Evolutionary conservation across 345 rosid genomes (phyloP), one percentile per base, ranked within the genome.

Genomic region (Eucalyptus erythrocorys): DNA sequence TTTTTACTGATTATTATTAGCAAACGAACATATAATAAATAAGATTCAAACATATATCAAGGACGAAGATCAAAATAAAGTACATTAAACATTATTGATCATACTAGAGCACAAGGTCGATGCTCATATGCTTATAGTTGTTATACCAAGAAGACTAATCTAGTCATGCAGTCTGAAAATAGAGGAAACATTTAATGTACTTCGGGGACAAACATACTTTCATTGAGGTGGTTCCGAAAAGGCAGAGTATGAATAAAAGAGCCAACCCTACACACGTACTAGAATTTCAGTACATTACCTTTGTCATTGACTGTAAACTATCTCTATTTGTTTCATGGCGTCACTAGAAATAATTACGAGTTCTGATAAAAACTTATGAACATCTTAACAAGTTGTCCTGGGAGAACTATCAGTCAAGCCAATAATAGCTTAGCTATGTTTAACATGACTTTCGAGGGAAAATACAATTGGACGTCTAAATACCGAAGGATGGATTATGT

Each of bases 201-300:
- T 48, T 61, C 37, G 61, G n/a, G 48, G n/a, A 64, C 30, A 87
- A 89, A 37, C 87, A 79, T 94, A 97, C 99, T 93, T 97, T 91
- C 98, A 96, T 94, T 97, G 99, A 34, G 95, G 94, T 81, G 97
- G 99, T 90, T 95, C 92, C 99, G 99, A 97, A 91, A 96, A 96
- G 71, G 50, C 57, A 86, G 97, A 94, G 92, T 94, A 96, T 1
- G 97, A 94, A 91, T 91, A 94, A 91, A 97, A 97, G 85, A 97
- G 99, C 99, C 99, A 97, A 86, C 99, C 99, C 99, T 96, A 94
- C 91, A 92, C 49, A 90, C 53, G 42, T 89, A 57, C 34, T 48
- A 81, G 85, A 50, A 84, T 88, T 27, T 48, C 37, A 19, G 76
- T 61, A 84, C 11, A 71, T 37, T 37, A 34, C 45, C 13, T 68